Percentiles rank a stretch among this genome's conserved stretches.
Conservation (phyloP, 306 rosid genomes). For the Quercus gilva region DNA sequence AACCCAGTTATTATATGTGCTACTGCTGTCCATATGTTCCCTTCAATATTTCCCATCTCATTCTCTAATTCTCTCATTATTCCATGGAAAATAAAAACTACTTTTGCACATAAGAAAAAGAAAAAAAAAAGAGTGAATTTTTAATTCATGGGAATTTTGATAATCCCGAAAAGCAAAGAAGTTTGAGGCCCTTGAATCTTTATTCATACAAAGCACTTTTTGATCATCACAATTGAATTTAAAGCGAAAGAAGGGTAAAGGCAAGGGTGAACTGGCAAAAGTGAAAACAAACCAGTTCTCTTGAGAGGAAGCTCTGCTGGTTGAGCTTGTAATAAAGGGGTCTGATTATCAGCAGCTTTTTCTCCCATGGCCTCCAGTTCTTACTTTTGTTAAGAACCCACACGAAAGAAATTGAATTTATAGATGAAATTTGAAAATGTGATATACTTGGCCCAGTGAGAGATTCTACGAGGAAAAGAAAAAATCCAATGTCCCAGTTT, state of each 20-base stretch:
- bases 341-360: neutral
- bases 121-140: neutral
- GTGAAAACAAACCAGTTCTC: neutral
- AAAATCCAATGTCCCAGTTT: neutral
- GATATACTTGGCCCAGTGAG: neutral
- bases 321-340: neutral
- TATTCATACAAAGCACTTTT: no score
- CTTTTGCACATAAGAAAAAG: neutral
- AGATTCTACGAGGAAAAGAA: neutral
- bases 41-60: conserved; percentile 3
- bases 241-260: no score
- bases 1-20: conserved; percentile 61
- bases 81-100: no score
- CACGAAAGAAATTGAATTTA: neutral
- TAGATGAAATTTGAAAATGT: neutral
- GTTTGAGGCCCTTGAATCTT: neutral
- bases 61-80: no score
- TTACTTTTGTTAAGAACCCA: neutral
- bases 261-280: neutral
- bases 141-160: neutral
- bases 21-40: conserved; percentile 59
- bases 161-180: neutral
- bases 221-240: no score
- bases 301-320: neutral
- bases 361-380: neutral